Evolutionary conservation across 2,329 filamentous ascomycete genomes (phyloP), one percentile per base, ranked within the genome.

Genomic region (Hymenoscyphus linearis): DNA sequence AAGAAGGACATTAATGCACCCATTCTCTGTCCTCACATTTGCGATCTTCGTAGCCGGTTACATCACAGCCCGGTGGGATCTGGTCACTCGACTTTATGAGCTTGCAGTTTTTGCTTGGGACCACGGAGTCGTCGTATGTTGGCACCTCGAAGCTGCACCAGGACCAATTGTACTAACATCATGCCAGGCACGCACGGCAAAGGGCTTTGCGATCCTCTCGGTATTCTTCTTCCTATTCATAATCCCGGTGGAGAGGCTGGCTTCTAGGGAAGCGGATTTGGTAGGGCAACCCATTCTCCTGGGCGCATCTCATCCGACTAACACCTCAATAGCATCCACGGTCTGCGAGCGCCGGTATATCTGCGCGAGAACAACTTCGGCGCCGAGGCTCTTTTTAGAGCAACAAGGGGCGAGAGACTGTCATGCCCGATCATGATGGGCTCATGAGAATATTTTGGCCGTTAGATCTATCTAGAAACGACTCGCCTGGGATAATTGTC

Each of bases 1-100:
- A 69, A 71, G 69, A 59, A 62, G 65, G 62, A 66, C 66, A 71
- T 74, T 73, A 66, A 98, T 98, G 93, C 93, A 97, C 91, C 91
- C 93, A 73, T 97, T 98, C 81, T 98, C 93, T 66, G 82, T 93
- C 76, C 85, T 97, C 77, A 96, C 93, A 73, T 87, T 96, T 79
- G 92, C 90, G 79, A 97, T 99, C 81, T 99, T 99, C 82, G 89
- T 98, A 83, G 93, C 95, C 80, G 95, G 95, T 77, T 99, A 99
- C 83, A 98, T 93, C 76, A 99, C 95, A 79, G 95, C 95, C 74
- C 90, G 95, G 82, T 99, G 95, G 93, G 95, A 98, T 79, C 87
- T 99, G 66, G 92, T 97, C 69, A 97, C 93, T 70, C 88, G 93
- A 72, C 84, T 98, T 71, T 96, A 97, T 88, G 93, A 99, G 78